Percentiles rank a stretch among this genome's conserved stretches.
Evolutionary conservation across 78 protist species (phyloP).

Genomic region (Cavenderia fasciculata): DNA sequence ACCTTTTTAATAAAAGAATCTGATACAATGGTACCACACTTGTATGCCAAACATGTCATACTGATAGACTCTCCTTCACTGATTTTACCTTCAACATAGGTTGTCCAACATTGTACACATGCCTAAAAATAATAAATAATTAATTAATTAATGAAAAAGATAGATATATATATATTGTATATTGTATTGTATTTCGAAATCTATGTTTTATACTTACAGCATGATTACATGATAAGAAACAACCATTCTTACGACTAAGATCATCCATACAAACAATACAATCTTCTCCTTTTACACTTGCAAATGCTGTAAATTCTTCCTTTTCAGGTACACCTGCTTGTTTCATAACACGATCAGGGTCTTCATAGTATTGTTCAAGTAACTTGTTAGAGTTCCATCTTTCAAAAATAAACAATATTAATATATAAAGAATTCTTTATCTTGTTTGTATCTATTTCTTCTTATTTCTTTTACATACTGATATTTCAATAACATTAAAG

Average conservation of each 20-base stretch:
- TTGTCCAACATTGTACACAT: slow-evolving; percentile 66
- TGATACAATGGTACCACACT: slow-evolving; percentile 17
- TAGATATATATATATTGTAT: too few relatives aligned
- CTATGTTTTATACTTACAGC: slow-evolving; percentile 13
- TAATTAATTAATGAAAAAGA: background rate
- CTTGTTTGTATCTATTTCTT: background rate
- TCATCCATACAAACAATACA: slow-evolving; percentile 59
- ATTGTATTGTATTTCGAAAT: too few relatives aligned
- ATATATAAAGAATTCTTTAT: background rate
- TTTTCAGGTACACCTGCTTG: slow-evolving; percentile 40
- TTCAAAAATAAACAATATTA: background rate
- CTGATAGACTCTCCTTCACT: slow-evolving; percentile 60
- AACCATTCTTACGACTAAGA: background rate
- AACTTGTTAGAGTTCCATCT: slow-evolving; percentile 66
- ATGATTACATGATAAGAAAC: slow-evolving; percentile 65
- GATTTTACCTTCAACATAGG: slow-evolving; percentile 18
- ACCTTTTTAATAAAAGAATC: slow-evolving; percentile 25
- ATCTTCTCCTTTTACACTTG: background rate
- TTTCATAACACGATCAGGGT: slow-evolving; percentile 30
- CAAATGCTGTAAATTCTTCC: slow-evolving; percentile 3
- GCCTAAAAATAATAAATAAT: background rate
- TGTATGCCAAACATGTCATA: slow-evolving; percentile 38
- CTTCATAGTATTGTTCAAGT: slow-evolving; percentile 61
- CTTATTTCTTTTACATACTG: slow-evolving; percentile 7
- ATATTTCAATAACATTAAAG: slow-evolving; percentile 31